Evolutionary conservation across 106 monocot genomes (phyloP).

Genomic region (Narthecium ossifragum): DNA sequence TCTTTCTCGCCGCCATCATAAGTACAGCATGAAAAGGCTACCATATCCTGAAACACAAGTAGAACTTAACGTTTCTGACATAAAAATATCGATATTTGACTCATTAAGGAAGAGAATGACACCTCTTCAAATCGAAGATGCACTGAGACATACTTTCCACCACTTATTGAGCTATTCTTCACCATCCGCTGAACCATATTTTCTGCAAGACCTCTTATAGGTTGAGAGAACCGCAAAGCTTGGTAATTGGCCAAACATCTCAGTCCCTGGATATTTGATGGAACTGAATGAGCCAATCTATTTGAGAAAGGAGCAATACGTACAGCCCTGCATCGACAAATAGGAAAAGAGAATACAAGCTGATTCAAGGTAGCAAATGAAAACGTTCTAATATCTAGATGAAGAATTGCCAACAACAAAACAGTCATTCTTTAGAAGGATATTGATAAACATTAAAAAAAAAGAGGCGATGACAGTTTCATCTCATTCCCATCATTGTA

Average conservation of each 20-base stretch:
- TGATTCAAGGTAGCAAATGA: too few relatives aligned
- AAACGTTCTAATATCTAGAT: too few relatives aligned
- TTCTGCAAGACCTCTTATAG: constrained; percentile 79
- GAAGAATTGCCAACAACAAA: too few relatives aligned
- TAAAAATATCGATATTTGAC: too few relatives aligned
- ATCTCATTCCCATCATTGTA: too few relatives aligned
- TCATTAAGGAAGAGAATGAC: background rate
- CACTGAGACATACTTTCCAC: constrained; percentile 84
- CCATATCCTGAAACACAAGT: constrained; percentile 73
- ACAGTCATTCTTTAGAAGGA: too few relatives aligned
- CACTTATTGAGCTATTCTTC: constrained; percentile 66
- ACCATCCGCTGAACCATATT: constrained; percentile 88
- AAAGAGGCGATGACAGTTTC: too few relatives aligned
- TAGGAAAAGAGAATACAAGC: too few relatives aligned
- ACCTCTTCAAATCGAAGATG: constrained; percentile 99
- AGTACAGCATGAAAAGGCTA: constrained; percentile 91
- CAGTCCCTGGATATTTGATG: constrained; percentile 57
- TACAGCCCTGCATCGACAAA: constrained; percentile 85
- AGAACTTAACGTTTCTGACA: background rate
- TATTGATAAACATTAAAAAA: too few relatives aligned
- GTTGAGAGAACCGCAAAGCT: constrained; percentile 74
- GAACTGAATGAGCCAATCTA: constrained; percentile 88
- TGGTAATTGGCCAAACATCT: constrained; percentile 93
- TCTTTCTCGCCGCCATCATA: constrained; percentile 87
- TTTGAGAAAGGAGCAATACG: constrained; percentile 99